phyloP scores from a whole-genome alignment of 106 monocot species.

The Cymbidium sinense region DNA sequence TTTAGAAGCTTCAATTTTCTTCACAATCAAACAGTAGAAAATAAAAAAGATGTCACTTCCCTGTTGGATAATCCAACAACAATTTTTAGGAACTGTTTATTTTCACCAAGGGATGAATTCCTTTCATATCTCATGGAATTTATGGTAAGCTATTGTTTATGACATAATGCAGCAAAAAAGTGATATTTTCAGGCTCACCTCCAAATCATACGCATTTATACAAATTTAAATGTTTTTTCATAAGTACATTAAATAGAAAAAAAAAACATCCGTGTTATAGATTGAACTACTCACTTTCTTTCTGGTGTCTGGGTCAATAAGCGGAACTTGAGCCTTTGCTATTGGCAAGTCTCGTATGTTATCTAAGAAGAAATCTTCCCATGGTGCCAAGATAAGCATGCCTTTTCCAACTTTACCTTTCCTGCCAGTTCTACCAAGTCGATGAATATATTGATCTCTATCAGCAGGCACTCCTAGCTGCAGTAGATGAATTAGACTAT shows the following conservation, averaged over 20 bases:
- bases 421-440: slow-evolving; percentile 80
- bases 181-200: neutral
- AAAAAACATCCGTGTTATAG: neutral
- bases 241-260: neutral
- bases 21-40: neutral
- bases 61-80: too few species aligned
- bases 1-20: neutral
- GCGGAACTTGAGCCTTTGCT: slow-evolving; percentile 31
- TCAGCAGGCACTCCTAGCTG: slow-evolving; percentile 80
- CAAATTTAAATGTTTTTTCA: neutral
- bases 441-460: slow-evolving; percentile 81
- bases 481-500: slow-evolving; percentile 7
- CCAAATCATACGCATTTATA: neutral
- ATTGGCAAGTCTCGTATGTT: slow-evolving; percentile 64
- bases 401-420: slow-evolving; percentile 73
- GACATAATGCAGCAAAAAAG: neutral
- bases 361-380: slow-evolving; percentile 69
- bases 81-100: neutral
- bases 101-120: neutral
- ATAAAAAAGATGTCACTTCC: too few species aligned
- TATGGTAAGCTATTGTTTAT: too few species aligned
- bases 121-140: too few species aligned
- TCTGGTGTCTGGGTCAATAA: slow-evolving; percentile 42
- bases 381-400: slow-evolving; percentile 66
- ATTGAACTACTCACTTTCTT: slow-evolving; percentile 35